Percentiles rank a stretch among this genome's conserved stretches.
Conservation (phyloP, 2,329 filamentous ascomycete species). For the Sclerotinia nivalis region DNA sequence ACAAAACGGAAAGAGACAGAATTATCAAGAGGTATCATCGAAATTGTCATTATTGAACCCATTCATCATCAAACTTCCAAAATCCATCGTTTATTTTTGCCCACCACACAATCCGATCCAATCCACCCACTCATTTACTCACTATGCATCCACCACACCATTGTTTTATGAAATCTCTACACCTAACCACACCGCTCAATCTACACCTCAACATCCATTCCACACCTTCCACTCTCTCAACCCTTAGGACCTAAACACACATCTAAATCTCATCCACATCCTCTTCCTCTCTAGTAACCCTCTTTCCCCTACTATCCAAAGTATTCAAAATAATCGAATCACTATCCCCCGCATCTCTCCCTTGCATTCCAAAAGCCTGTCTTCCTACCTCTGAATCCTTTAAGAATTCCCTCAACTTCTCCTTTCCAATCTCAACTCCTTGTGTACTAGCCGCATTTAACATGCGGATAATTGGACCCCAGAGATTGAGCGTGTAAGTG, state of each 20-base stretch:
- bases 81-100: neutral
- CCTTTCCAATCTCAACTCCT: conserved; percentile 87
- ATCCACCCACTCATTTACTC: neutral
- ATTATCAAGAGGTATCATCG: neutral
- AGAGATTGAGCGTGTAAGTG: conserved; percentile 90
- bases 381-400: conserved; percentile 83
- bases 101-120: neutral
- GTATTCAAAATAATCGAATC: conserved; percentile 59
- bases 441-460: conserved; percentile 83
- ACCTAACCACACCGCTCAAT: neutral
- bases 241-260: neutral
- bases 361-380: conserved; percentile 76
- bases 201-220: neutral
- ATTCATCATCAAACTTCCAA: neutral
- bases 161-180: neutral
- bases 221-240: too few relatives aligned
- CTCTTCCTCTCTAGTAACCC: conserved; percentile 52
- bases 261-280: conserved; percentile 46
- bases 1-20: neutral
- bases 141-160: neutral
- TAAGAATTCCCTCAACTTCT: conserved; percentile 85
- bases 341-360: conserved; percentile 44
- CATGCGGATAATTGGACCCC: conserved; percentile 96
- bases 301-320: conserved; percentile 61
- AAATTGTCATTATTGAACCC: neutral